Evolutionary conservation across 768 basidiomycete species (phyloP).

Genomic region (Pleurotus tuoliensis): DNA sequence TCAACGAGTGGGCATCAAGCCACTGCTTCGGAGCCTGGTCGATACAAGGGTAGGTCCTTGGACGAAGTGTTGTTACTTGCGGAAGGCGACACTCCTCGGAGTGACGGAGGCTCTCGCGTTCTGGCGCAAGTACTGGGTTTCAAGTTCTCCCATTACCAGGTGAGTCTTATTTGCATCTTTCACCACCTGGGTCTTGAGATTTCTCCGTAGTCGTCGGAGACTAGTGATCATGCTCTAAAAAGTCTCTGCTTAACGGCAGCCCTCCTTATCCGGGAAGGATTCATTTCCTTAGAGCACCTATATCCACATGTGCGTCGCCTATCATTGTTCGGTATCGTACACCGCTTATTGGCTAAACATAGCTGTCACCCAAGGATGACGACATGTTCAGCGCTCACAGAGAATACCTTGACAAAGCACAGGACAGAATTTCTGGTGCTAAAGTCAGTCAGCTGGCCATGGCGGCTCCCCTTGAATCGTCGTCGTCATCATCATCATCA

Average conservation of each 20-base stretch:
- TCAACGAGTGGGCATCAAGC: constrained; percentile 24
- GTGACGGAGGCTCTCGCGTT: constrained; percentile 47
- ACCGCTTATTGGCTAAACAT: constrained; percentile 16
- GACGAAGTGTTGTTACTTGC: constrained; percentile 64
- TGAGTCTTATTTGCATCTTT: constrained; percentile 28
- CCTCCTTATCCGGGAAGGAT: constrained; percentile 84
- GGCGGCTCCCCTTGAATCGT: constrained; percentile 76
- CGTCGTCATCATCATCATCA: constrained; percentile 29
- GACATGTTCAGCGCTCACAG: constrained; percentile 68
- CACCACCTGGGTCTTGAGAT: constrained; percentile 9
- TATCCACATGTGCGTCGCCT: constrained; percentile 77
- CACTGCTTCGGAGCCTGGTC: constrained; percentile 31
- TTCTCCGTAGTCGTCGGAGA: constrained; percentile 45
- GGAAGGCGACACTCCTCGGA: constrained; percentile 31
- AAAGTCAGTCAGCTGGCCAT: constrained; percentile 76
- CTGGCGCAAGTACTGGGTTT: constrained; percentile 95
- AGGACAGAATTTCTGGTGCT: constrained; percentile 62
- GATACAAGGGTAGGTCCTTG: constrained; percentile 56
- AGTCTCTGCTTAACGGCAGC: constrained; percentile 81
- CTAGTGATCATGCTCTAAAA: constrained; percentile 58
- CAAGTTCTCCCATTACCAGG: constrained; percentile 83
- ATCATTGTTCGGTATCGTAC: background rate
- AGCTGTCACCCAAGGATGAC: constrained; percentile 74
- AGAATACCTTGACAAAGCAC: constrained; percentile 61
- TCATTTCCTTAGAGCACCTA: constrained; percentile 82